Base-by-base conservation (phyloP, 2,329 filamentous ascomycete species). In the Fusarium gaditjirri region DNA sequence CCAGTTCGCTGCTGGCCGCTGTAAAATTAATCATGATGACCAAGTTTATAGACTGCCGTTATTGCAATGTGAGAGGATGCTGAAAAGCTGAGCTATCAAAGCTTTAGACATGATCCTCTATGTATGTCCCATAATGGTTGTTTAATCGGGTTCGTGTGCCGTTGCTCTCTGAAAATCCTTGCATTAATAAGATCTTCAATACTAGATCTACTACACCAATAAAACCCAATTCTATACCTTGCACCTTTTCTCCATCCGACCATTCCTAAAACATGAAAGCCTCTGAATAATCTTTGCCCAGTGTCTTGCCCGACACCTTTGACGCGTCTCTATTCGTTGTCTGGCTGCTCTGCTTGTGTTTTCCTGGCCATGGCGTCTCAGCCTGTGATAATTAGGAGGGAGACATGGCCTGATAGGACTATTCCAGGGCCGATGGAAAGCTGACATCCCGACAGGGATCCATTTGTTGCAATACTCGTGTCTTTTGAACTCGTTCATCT, bases 321-420 rank as follows among this genome's bases (percentile, higher is more conserved):
- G 44, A 11, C 16, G 25, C 25, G 1, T 19, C 21, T 21, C 14
- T 21, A 47, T 2, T 1, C 11, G 19, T 5, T 0, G 27, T n/a
- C 44, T 47, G 25, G 19, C 19, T 47, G 19, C 16, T 29, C 6
- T 4, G 44, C 7, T 29, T 14, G 19, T 29, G 4, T 47, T 8
- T 3, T 2, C 21, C 44, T 29, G 6, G 27, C 13, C 6, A n/a
- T n/a, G 9, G 25, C 13, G 11, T 16, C 44, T n/a, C 44, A 29
- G 1, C 13, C 3, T 47, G 25, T n/a, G 6, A 17, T 12, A 2
- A 16, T 12, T 6, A n/a, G 19, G 6, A n/a, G 19, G 44, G 9
- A 29, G 27, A 12, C 4, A 29, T 47, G 6, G 5, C 1, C 9
- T 29, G 6, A 21, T 25, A 16, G 44, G 9, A 27, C 29, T 46